Percentiles rank a stretch among this genome's conserved stretches.
These are phyloP conservation scores for Decorospora gaudefroyi DNA, from an alignment of 2,329 filamentous ascomycete species.

Conservation along the genomic window DNA sequence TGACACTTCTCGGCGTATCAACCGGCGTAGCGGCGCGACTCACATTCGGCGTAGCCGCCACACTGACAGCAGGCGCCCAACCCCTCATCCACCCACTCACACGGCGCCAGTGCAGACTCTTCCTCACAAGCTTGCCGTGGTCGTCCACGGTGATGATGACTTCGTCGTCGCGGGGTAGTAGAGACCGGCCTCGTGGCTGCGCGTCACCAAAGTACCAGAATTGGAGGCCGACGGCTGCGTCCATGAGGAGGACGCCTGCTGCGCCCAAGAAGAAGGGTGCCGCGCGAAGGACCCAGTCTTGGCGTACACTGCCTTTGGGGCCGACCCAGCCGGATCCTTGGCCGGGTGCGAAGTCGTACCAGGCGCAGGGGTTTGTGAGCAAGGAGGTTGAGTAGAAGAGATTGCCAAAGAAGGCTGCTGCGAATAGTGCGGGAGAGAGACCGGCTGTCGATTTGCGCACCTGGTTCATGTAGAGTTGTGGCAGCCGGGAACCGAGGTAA, in stretches of 20 bases:
- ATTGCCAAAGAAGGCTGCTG: constrained; percentile 69
- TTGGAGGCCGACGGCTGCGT: constrained; percentile 65
- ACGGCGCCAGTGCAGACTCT: constrained; percentile 58
- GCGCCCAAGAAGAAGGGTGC: constrained; percentile 69
- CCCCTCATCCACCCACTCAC: constrained; percentile 69
- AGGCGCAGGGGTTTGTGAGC: constrained; percentile 66
- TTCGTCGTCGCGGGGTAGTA: constrained; percentile 46
- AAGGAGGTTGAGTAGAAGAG: constrained; percentile 68
- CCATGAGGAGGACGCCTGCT: constrained; percentile 65
- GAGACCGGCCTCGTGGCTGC: constrained; percentile 24
- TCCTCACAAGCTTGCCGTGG: constrained; percentile 32
- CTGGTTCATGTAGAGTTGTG: constrained; percentile 70
- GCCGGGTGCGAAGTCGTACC: constrained; percentile 58
- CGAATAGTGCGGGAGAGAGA: constrained; percentile 65
- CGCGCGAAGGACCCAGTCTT: constrained; percentile 62
- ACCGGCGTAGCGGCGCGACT: constrained; percentile 38
- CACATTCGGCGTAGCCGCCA: constrained; percentile 41
- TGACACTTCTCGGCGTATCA: constrained; percentile 24
- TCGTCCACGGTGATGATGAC: constrained; percentile 54
- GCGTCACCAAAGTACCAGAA: constrained; percentile 63
- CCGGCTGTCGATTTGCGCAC: constrained; percentile 65
- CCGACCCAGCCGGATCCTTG: constrained; percentile 66
- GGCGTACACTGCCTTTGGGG: constrained; percentile 57
- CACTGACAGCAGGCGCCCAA: constrained; percentile 61
- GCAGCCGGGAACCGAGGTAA: constrained; percentile 50